These are phyloP conservation scores for Lodderomyces theae DNA, from an alignment of 1,139 yeast genomes.

Conservation along the genomic window DNA sequence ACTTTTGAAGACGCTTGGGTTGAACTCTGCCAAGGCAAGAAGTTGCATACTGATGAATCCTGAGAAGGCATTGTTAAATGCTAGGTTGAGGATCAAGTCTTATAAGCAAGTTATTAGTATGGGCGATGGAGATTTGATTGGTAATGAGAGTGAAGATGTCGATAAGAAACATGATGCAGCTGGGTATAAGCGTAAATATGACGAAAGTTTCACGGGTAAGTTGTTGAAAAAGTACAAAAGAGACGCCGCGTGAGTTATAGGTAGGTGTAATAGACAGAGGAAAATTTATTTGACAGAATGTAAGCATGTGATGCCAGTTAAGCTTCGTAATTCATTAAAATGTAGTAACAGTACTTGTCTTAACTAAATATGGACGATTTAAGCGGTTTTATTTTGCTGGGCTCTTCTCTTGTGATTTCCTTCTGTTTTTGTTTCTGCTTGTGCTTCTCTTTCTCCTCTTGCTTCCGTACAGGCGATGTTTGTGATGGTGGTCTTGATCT, in stretches of 20 bases:
- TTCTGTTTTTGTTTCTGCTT: neutral
- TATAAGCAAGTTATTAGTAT: slow-evolving; percentile 64
- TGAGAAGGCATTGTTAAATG: slow-evolving; percentile 62
- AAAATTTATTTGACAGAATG: neutral
- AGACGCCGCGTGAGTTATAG: neutral
- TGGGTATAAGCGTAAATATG: slow-evolving; percentile 25
- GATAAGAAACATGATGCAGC: slow-evolving; percentile 23
- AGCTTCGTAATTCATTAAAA: neutral
- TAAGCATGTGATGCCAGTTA: neutral
- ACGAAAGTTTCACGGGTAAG: slow-evolving; percentile 26
- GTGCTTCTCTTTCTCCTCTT: slow-evolving; percentile 7
- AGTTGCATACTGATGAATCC: slow-evolving; percentile 61
- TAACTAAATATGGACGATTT: slow-evolving; percentile 34
- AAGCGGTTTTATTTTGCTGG: slow-evolving; percentile 22
- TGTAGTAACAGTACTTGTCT: neutral
- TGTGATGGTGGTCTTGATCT: slow-evolving; percentile 10
- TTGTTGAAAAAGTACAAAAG: slow-evolving; percentile 23
- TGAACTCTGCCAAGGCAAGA: slow-evolving; percentile 60
- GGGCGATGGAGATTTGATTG: slow-evolving; percentile 24
- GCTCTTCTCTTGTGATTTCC: slow-evolving; percentile 9
- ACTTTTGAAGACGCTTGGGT: slow-evolving; percentile 66
- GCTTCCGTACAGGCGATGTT: slow-evolving; percentile 8
- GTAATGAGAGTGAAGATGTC: slow-evolving; percentile 24
- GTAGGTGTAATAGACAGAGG: too few species aligned
- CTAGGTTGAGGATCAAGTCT: slow-evolving; percentile 66